These are phyloP conservation scores for Secale cereale DNA, from an alignment of 176 grass and related monocot genomes.

Conservation along the genomic window DNA sequence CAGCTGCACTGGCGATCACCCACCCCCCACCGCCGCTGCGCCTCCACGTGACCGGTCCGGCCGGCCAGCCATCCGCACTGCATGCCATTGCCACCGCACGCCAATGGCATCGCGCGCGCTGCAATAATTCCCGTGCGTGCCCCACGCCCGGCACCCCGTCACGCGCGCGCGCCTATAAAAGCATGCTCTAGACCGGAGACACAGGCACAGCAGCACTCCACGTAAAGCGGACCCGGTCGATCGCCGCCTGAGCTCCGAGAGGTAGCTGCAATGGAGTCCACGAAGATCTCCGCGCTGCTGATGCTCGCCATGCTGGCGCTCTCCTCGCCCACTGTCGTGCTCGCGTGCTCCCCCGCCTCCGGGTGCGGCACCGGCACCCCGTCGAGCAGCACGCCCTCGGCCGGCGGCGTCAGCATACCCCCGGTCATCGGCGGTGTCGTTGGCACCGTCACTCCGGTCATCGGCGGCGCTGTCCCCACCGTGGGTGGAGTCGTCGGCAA, in stretches of 20 bases:
- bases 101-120: slow-evolving; percentile 12
- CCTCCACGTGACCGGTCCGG: slow-evolving; percentile 37
- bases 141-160: neutral
- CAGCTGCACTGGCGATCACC: slow-evolving; percentile 8
- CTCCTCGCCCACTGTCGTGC: slow-evolving; percentile 35
- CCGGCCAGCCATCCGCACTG: neutral
- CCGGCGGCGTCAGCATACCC: neutral
- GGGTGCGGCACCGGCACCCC: neutral
- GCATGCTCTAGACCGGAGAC: neutral
- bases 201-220: neutral
- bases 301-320: slow-evolving; percentile 47
- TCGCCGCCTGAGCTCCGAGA: neutral
- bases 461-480: neutral
- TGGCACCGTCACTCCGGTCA: neutral
- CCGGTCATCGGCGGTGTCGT: neutral
- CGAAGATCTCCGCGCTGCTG: slow-evolving; percentile 52
- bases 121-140: slow-evolving; percentile 2
- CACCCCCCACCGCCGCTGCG: slow-evolving; percentile 17
- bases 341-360: slow-evolving; percentile 25
- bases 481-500: neutral
- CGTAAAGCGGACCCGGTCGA: neutral
- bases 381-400: neutral
- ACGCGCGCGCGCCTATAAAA: slow-evolving; percentile 36
- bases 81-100: slow-evolving; percentile 17
- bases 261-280: slow-evolving; percentile 47